Evolutionary conservation across 257 asterid genomes (phyloP).

Genomic region (Plantago major): DNA sequence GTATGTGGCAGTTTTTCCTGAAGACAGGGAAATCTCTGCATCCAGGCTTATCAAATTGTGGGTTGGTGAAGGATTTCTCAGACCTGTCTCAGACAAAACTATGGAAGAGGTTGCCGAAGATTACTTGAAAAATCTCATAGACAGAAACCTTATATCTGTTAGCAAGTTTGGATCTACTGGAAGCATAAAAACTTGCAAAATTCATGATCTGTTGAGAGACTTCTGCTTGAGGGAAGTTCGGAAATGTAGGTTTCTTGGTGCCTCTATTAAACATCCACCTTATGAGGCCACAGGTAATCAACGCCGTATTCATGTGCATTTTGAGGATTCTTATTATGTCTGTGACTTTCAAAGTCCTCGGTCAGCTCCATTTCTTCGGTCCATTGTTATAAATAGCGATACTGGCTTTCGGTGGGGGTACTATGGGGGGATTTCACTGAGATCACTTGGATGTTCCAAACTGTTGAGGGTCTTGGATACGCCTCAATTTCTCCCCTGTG

Average conservation of each 20-base stretch:
- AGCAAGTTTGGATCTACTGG: background rate
- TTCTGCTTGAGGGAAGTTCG: background rate
- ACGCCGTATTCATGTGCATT: background rate
- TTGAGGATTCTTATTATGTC: background rate
- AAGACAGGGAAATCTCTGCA: no score
- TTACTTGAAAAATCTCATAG: background rate
- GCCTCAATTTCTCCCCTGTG: no score
- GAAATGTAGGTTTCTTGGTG: background rate
- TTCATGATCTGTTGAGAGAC: constrained; percentile 2
- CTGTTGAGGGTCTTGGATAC: no score
- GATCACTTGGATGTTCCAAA: no score
- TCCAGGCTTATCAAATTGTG: background rate
- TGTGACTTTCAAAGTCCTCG: no score
- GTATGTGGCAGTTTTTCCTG: no score
- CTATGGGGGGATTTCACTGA: no score
- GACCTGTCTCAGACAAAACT: background rate
- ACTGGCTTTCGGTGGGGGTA: no score
- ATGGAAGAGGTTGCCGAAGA: background rate
- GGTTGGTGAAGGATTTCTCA: background rate
- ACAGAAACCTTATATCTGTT: background rate
- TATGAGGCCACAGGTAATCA: background rate
- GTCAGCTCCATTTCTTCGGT: background rate
- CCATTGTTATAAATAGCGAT: background rate
- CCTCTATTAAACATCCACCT: background rate
- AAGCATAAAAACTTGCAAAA: background rate